Base-by-base conservation (phyloP, 352 stramenopile genomes). In the Pythium brassicae region DNA sequence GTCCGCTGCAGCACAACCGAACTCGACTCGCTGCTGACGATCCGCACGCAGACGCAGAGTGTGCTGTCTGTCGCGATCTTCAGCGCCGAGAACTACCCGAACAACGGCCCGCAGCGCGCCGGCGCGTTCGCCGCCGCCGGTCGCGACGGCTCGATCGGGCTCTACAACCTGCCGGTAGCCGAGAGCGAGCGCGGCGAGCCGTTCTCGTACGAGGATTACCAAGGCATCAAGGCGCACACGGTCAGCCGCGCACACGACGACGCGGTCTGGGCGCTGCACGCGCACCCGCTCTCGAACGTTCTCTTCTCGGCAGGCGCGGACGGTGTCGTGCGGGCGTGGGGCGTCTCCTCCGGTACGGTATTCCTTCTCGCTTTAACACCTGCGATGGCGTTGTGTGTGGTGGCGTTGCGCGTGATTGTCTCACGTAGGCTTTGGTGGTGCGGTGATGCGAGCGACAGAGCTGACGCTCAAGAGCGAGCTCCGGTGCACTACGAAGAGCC, bases 291-390 rank as follows among this genome's bases (percentile, higher is more conserved):
- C 23, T 92, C 83, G 19, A 93, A 92, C 50, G 68, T 88, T 17
- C 64, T 95, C 20, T 95, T 95, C 43, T 93, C 83, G 2, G 81
- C 82, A 39, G 82, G 86, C 45, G 64, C 86, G 2, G 86, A 95
- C 44, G 86, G 79, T 22, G 72, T 89, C 46, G 83, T 95, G 20
- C 74, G 82, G 34, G 89, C 78, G 0, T 95, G 86, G 86, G 80
- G 74, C 9, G 63, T 94, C 40, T 71, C 79, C 10, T 85, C 80
- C 63, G 85, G 85, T 94, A 73, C 26, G 9, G n/a, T n/a, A n/a
- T n/a, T n/a, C n/a, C n/a, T n/a, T n/a, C n/a, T n/a, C n/a, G n/a
- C n/a, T n/a, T n/a, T n/a, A n/a, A n/a, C 23, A 15, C 3, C 17
- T 17, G 5, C 2, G 10, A 57, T 45, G 11, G 2, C 17, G 9